Conservation (phyloP, 78 protist genomes). For the Capsaspora owczarzaki region DNA sequence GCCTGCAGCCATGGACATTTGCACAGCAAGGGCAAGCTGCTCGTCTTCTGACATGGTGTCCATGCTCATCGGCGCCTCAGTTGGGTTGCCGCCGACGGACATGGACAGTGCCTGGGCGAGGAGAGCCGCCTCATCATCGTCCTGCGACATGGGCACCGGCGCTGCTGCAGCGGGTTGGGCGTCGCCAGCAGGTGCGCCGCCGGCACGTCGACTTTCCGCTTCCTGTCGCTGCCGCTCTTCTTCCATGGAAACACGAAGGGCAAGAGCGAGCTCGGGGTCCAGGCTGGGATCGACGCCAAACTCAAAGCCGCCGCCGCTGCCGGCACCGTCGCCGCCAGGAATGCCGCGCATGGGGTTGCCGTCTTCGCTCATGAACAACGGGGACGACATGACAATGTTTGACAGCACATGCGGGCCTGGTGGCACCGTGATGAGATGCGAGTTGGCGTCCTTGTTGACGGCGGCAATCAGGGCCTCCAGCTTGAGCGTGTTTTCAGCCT, state of each 20-base stretch:
- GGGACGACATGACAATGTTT: slow-evolving; percentile 60
- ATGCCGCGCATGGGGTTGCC: not conserved
- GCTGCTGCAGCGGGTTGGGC: not conserved
- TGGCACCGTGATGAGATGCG: slow-evolving; percentile 76
- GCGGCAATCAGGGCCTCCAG: slow-evolving; percentile 72
- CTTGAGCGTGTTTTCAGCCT: slow-evolving; percentile 57
- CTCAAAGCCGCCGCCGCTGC: slow-evolving; percentile 25
- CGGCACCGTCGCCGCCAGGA: slow-evolving; percentile 32
- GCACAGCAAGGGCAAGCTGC: slow-evolving; percentile 23
- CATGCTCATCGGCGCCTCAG: not conserved
- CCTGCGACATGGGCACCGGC: not conserved
- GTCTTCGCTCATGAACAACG: slow-evolving; percentile 25
- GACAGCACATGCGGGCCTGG: slow-evolving; percentile 76
- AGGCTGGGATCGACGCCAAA: slow-evolving; percentile 50
- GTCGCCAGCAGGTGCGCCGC: slow-evolving; percentile 2
- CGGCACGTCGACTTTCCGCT: slow-evolving; percentile 12
- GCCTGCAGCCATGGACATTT: slow-evolving; percentile 30
- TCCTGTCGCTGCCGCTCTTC: slow-evolving; percentile 78
- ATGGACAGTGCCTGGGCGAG: slow-evolving; percentile 55
- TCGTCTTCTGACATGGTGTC: slow-evolving; percentile 31
- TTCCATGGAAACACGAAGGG: slow-evolving; percentile 79
- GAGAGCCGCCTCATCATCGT: slow-evolving; percentile 52
- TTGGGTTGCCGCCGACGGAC: slow-evolving; percentile 28
- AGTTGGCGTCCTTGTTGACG: slow-evolving; percentile 78
- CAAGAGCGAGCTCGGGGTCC: slow-evolving; percentile 79